Evolutionary conservation across 352 stramenopile species (phyloP).

Genomic region (Globisporangium carolinianum): DNA sequence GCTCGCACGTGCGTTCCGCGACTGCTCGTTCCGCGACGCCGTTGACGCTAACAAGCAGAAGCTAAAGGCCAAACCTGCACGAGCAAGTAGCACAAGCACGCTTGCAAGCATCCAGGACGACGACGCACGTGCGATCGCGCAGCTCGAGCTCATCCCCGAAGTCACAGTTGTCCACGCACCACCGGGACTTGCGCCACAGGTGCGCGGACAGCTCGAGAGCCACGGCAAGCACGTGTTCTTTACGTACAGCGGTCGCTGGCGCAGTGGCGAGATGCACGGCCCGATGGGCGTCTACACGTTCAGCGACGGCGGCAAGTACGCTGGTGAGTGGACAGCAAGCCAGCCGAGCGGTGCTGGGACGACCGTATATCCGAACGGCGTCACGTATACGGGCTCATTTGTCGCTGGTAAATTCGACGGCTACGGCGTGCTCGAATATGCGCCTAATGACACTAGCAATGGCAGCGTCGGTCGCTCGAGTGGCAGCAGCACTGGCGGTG

Average conservation of each 20-base stretch:
- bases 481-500: constrained; percentile 4
- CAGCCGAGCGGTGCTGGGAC: constrained; percentile 34
- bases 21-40: constrained; percentile 51
- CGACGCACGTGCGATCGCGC: constrained; percentile 23
- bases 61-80: neutral
- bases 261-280: constrained; percentile 58
- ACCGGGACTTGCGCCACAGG: constrained; percentile 49
- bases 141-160: constrained; percentile 43
- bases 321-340: constrained; percentile 41
- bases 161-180: constrained; percentile 27
- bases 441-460: neutral
- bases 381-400: constrained; percentile 62
- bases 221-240: constrained; percentile 60
- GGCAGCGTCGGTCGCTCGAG: neutral
- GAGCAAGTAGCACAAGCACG: constrained; percentile 13
- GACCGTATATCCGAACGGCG: constrained; percentile 58
- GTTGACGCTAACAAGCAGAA: neutral
- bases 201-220: constrained; percentile 55
- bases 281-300: constrained; percentile 61
- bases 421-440: constrained; percentile 53
- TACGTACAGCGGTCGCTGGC: constrained; percentile 65
- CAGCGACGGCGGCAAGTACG: constrained; percentile 63
- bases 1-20: constrained; percentile 55
- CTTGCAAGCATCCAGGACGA: constrained; percentile 21
- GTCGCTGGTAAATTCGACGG: constrained; percentile 51